Evolutionary conservation across 208 protist species (phyloP), one percentile per base, ranked within the genome.

Genomic region (Trypanosoma caninum): DNA sequence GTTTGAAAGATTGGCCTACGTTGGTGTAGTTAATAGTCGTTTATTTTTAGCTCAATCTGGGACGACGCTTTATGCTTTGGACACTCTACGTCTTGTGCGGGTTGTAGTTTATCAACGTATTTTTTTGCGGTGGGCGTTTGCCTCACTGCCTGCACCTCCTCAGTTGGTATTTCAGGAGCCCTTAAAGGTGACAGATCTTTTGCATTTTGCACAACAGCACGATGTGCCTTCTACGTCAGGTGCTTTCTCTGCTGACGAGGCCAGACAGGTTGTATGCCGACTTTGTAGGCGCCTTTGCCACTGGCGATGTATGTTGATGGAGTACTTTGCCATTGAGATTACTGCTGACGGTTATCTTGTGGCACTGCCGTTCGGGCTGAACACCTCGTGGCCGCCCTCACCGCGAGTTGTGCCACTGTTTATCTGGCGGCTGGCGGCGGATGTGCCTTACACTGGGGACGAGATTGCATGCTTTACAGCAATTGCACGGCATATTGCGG

Each of bases 251-350:
- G 40, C 10, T 16, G 48, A 66, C 54, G 7, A 72, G 63, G 22
- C 44, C 51, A 22, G 38, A n/a, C 65, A 57, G 23, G 78, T 78
- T 50, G 70, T 88, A 5, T 53, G 57, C 8, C 76, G 75, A 27
- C 66, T 91, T 31, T 66, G 75, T 23, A 68, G 78, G 8, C 73
- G 73, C 9, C 79, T 94, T 3, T 51, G 64, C 13, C 54, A 52
- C 22, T 91, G 82, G 82, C 75, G 84, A 2, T 66, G 60, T 3
- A 82, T 94, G 82, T 65, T 94, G 57, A 59, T 69, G 60, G 84
- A 94, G 68, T 94, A 94, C 69, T 94, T 90, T 53, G 71, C 63
- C 18, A 69, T 94, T 20, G 59, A 75, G 34, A 76, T 91, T 52
- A 78, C 75, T 10, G 68, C 57, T 3, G 63, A 82, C 23, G 78